A percentile compares a stretch with the other conserved stretches of the same genome.
Conservation (phyloP, 768 basidiomycete genomes). For the Lactifluus subvellereus region DNA sequence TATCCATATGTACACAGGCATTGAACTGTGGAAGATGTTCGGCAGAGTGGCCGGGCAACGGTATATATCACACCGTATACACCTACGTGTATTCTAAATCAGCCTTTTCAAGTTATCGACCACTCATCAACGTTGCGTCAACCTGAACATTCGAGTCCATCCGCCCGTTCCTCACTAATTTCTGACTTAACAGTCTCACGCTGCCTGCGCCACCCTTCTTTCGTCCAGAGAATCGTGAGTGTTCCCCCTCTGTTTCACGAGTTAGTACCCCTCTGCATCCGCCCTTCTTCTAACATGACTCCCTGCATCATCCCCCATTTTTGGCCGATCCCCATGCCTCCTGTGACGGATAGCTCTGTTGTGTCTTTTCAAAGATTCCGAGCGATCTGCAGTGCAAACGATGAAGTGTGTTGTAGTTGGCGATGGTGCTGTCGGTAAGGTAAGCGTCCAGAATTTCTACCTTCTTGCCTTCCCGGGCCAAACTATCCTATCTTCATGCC, state of each 20-base stretch:
- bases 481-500: not conserved
- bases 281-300: not conserved
- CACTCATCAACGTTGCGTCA: too few relatives aligned
- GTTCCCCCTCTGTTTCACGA: not conserved
- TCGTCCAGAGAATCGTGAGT: conserved; percentile 19
- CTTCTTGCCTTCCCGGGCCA: not conserved
- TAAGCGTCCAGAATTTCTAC: conserved; percentile 36
- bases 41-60: too few relatives aligned
- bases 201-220: too few relatives aligned
- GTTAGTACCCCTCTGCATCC: not conserved
- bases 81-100: too few relatives aligned
- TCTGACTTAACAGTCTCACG: too few relatives aligned
- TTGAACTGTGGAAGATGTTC: too few relatives aligned
- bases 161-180: too few relatives aligned
- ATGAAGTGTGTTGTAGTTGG: conserved; percentile 98
- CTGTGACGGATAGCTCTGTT: conserved; percentile 4
- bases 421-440: conserved; percentile 98
- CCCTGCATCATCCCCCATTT: not conserved
- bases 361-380: conserved; percentile 15
- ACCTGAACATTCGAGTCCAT: too few relatives aligned
- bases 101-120: too few relatives aligned
- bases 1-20: too few relatives aligned
- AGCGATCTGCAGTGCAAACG: conserved; percentile 64
- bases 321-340: not conserved
- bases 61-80: too few relatives aligned